Conservation (phyloP, 345 rosid genomes). For the Draba incana region DNA sequence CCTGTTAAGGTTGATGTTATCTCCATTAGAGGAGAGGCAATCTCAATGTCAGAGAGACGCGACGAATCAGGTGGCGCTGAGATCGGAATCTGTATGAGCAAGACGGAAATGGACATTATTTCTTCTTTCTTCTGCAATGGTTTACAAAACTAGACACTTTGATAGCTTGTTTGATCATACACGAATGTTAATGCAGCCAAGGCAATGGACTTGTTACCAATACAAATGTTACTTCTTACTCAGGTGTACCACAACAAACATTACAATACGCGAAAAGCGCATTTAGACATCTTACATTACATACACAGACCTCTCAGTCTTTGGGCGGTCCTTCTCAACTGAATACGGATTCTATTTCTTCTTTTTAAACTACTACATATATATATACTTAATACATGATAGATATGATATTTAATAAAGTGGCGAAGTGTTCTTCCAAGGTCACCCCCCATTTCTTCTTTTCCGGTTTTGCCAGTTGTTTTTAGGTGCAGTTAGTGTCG, state of each 20-base stretch:
- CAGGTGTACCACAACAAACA: conserved; percentile 9
- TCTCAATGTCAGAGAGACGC: too few relatives aligned
- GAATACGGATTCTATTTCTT: conserved; percentile 13
- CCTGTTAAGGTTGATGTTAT: too few relatives aligned
- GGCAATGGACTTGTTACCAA: conserved; percentile 28
- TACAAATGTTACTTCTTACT: conserved; percentile 33
- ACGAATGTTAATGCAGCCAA: conserved; percentile 11
- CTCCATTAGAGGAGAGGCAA: too few relatives aligned
- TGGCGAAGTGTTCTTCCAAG: conserved; percentile 44
- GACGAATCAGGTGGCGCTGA: too few relatives aligned
- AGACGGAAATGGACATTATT: too few relatives aligned
- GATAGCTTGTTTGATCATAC: not conserved
- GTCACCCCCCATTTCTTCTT: conserved; percentile 39
- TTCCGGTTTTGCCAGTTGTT: conserved; percentile 15
- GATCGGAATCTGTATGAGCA: too few relatives aligned
- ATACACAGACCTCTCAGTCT: conserved; percentile 26
- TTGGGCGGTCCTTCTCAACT: too few relatives aligned
- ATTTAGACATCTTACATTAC: conserved; percentile 22
- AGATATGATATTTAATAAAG: conserved; percentile 30
- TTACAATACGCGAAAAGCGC: conserved; percentile 20
- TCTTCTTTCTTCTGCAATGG: too few relatives aligned
- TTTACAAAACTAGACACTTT: too few relatives aligned
- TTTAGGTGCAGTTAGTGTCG: conserved; percentile 80
- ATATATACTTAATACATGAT: conserved; percentile 39
- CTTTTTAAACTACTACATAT: conserved; percentile 15